These are phyloP conservation scores for Aspergillus japonicus DNA, from an alignment of 2,329 filamentous ascomycete genomes.

Conservation along the genomic window DNA sequence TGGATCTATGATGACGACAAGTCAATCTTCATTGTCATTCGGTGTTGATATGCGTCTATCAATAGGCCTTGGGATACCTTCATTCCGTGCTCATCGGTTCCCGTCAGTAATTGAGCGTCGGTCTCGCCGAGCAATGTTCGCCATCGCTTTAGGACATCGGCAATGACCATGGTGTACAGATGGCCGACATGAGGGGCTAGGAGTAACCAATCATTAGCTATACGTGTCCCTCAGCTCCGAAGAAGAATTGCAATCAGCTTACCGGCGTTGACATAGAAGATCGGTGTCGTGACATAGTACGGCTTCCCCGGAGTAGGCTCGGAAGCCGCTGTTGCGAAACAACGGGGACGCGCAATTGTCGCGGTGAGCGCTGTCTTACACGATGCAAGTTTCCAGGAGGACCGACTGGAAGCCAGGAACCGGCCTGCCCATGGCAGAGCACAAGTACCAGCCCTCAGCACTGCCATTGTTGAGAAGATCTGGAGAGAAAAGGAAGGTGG, in stretches of 20 bases:
- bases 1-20: constrained; percentile 61
- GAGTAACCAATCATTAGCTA: neutral
- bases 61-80: constrained; percentile 56
- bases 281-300: constrained; percentile 93
- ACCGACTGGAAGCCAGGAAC: constrained; percentile 21
- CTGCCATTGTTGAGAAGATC: constrained; percentile 26
- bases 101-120: constrained; percentile 74
- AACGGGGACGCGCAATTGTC: constrained; percentile 23
- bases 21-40: neutral
- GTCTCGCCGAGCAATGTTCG: constrained; percentile 68
- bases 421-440: constrained; percentile 32
- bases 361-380: constrained; percentile 25
- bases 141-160: constrained; percentile 92
- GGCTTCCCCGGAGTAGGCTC: constrained; percentile 60
- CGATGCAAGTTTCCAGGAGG: constrained; percentile 32
- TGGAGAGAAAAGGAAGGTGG: constrained; percentile 9
- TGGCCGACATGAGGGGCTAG: constrained; percentile 91
- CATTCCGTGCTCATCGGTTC: constrained; percentile 96
- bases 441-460: constrained; percentile 29
- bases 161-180: constrained; percentile 86
- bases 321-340: constrained; percentile 30
- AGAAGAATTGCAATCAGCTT: neutral
- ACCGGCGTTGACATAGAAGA: constrained; percentile 99
- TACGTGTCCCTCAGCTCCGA: neutral
- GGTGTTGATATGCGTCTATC: neutral